These are phyloP conservation scores for Curvularia sp. DNA, from an alignment of 2,329 filamentous ascomycete genomes.

Conservation along the genomic window DNA sequence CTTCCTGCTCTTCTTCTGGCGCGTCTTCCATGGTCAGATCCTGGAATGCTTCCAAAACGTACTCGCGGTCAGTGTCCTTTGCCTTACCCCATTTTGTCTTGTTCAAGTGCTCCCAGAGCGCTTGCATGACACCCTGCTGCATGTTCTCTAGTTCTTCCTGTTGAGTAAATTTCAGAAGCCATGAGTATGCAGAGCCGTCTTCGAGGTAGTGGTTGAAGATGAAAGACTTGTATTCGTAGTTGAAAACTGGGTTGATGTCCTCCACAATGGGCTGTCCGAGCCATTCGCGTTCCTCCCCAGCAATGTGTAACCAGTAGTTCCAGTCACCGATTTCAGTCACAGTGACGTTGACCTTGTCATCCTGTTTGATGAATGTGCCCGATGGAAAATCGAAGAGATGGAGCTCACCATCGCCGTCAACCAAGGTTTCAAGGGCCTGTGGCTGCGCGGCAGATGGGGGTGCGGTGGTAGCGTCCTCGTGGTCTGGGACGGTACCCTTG, in stretches of 20 bases:
- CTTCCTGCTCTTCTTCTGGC: conserved; percentile 62
- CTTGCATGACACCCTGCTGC: conserved; percentile 93
- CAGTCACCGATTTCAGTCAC: conserved; percentile 89
- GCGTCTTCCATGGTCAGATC: conserved; percentile 91
- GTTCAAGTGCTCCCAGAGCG: conserved; percentile 95
- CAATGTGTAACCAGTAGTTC: conserved; percentile 95
- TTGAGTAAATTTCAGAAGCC: conserved; percentile 91
- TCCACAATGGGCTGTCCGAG: conserved; percentile 83
- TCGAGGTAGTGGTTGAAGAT: conserved; percentile 97
- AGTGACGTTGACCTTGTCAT: conserved; percentile 74
- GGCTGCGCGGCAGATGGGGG: conserved; percentile 69
- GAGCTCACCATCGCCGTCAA: conserved; percentile 79
- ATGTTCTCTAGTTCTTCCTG: conserved; percentile 82
- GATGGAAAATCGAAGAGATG: conserved; percentile 92
- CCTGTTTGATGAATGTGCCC: conserved; percentile 83
- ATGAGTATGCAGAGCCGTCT: conserved; percentile 91
- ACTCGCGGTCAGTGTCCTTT: conserved; percentile 91
- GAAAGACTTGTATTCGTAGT: conserved; percentile 98
- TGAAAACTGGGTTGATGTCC: conserved; percentile 97
- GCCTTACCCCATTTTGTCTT: conserved; percentile 92
- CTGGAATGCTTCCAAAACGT: conserved; percentile 93
- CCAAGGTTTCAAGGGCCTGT: conserved; percentile 73
- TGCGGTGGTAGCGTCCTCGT: conserved; percentile 62
- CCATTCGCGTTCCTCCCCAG: conserved; percentile 78
- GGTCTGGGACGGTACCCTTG: conserved; percentile 40